Base-by-base conservation (phyloP, 768 basidiomycete genomes). In the Tephrocybe sp. region DNA sequence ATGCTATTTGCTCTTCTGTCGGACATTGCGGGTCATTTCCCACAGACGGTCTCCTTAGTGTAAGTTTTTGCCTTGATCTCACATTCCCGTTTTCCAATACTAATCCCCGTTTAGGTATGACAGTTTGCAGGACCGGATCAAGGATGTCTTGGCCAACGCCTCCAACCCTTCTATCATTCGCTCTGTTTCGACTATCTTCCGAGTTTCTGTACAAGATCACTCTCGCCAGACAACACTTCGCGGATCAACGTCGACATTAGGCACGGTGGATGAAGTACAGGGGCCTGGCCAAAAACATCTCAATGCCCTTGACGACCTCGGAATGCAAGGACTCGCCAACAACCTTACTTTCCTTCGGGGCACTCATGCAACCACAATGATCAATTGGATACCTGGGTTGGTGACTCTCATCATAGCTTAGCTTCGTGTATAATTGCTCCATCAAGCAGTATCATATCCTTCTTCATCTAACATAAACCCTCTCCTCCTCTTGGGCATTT, bases 1-100 rank as follows among this genome's bases (percentile, higher is more conserved):
- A 85, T 94, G 34, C 66, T 95, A 39, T 94, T 88, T 65, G 76
- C 77, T 41, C 65, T 96, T 26, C 74, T 97, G 25, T 81, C 88
- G 25, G 86, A 92, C 37, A 78, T 92, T 12, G 80, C 84, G 14
- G 68, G 70, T 6, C 67, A 73, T 8, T 87, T 83, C 66, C 92
- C 92, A 1, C 88, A 93, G 17, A 77, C 85, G 18, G 73, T 92
- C 20, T 71, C 83, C 1, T 76, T 90, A 63, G 78, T 81, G 91
- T 93, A 72, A 54, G 91, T 81, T n/a, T n/a, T n/a, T n/a, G n/a
- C 11, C 36, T 58, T 54, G 34, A 53, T 49, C 51, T 48, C 39
- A 14, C 6, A 4, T 18, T 45, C 34, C 15, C 39, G 44, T 33
- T 48, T 55, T 54, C 51, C 30, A 49, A 47, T 54, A 18, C 36